Percentiles rank a stretch among this genome's conserved stretches.
These are phyloP conservation scores for Aleurites moluccanus DNA, from an alignment of 441 rosid species.

Conservation along the genomic window DNA sequence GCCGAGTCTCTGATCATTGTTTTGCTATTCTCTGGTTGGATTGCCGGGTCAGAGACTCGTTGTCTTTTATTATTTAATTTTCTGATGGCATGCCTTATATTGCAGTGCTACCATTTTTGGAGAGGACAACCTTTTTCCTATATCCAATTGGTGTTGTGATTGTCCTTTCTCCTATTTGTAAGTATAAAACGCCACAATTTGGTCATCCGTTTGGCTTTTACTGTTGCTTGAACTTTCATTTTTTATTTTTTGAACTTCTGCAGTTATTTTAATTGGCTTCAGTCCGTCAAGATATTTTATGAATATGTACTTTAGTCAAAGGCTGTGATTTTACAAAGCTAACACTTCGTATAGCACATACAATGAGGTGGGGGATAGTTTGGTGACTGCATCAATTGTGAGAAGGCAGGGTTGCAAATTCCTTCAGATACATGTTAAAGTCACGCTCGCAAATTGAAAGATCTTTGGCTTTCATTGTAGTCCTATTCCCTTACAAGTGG, in stretches of 20 bases:
- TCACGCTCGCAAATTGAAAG: slow-evolving; percentile 14
- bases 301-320: slow-evolving; percentile 86
- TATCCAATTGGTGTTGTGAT: slow-evolving; percentile 82
- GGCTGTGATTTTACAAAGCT: slow-evolving; percentile 45
- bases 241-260: slow-evolving; percentile 23
- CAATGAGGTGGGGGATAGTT: slow-evolving; percentile 25
- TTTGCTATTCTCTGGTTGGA: not conserved
- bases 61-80: not conserved
- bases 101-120: slow-evolving; percentile 94
- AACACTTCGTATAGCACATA: slow-evolving; percentile 25
- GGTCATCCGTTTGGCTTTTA: slow-evolving; percentile 2
- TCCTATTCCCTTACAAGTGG: slow-evolving; percentile 22
- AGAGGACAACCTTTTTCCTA: slow-evolving; percentile 92
- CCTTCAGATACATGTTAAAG: slow-evolving; percentile 20
- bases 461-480: slow-evolving; percentile 23
- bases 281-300: slow-evolving; percentile 96
- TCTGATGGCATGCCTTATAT: slow-evolving; percentile 19
- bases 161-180: slow-evolving; percentile 88
- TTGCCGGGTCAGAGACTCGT: not conserved
- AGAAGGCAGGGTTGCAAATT: slow-evolving; percentile 17
- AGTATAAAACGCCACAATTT: slow-evolving; percentile 30
- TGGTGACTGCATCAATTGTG: slow-evolving; percentile 24
- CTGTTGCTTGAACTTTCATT: slow-evolving; percentile 4
- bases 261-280: slow-evolving; percentile 96
- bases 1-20: not conserved